A percentile compares a stretch with the other conserved stretches of the same genome.
These are phyloP conservation scores for Candida sanyaensis DNA, from an alignment of 1,139 yeast genomes.

Conservation along the genomic window DNA sequence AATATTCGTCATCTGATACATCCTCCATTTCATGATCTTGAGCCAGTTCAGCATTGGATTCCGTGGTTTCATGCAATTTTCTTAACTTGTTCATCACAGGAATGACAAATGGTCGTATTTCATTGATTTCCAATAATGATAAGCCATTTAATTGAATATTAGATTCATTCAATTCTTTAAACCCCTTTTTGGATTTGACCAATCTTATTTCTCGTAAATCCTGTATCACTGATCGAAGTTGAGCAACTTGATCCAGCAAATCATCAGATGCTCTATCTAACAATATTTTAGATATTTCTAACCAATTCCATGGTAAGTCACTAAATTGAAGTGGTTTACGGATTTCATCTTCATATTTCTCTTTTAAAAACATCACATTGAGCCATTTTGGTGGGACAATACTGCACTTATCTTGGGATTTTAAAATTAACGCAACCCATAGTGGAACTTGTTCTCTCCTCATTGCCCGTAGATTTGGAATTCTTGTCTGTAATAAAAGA, in stretches of 20 bases:
- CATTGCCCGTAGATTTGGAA: constrained; percentile 65
- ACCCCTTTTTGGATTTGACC: constrained; percentile 79
- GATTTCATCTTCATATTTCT: constrained; percentile 69
- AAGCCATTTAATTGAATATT: constrained; percentile 83
- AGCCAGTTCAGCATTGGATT: constrained; percentile 23
- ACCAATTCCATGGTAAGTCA: constrained; percentile 83
- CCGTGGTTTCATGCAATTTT: constrained; percentile 47
- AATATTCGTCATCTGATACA: constrained; percentile 16
- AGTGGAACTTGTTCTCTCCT: constrained; percentile 73
- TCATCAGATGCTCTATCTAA: constrained; percentile 75
- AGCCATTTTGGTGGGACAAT: constrained; percentile 91
- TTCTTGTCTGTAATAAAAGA: constrained; percentile 28
- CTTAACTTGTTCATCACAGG: constrained; percentile 78
- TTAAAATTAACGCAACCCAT: constrained; percentile 85
- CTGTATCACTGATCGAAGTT: constrained; percentile 68
- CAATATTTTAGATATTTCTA: constrained; percentile 72
- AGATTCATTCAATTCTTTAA: constrained; percentile 75
- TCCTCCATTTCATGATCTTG: constrained; percentile 22
- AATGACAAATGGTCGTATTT: constrained; percentile 78
- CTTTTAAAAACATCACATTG: constrained; percentile 53
- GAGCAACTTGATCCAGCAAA: constrained; percentile 63
- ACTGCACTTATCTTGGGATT: constrained; percentile 83
- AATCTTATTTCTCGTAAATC: constrained; percentile 84
- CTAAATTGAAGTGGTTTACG: constrained; percentile 61
- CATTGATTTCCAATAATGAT: constrained; percentile 83